Evolutionary conservation across 169 alveolate genomes (phyloP), one percentile per base, ranked within the genome.

Genomic region (Theileria parva): DNA sequence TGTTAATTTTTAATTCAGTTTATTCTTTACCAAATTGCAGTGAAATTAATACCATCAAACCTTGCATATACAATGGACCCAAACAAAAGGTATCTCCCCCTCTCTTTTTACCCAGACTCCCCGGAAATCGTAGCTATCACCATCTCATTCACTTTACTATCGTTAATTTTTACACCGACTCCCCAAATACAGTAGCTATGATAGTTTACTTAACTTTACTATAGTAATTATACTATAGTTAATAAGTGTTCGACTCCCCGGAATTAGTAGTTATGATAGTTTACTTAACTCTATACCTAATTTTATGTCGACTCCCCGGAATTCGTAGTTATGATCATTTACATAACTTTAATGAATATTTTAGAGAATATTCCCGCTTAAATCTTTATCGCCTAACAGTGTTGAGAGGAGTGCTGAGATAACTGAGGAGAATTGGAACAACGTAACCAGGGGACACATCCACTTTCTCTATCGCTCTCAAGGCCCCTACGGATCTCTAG

Each of bases 401-500:
- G 7, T 3, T 28, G 67, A 69, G 50, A 50, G 3, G 13, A 55
- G 23, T 4, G 25, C 19, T n/a, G 63, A 30, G 9, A 19, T 73
- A 37, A 81, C 75, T 61, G 57, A 30, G 27, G 76, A 68, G 15
- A 83, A 83, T 59, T 76, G 85, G 85, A 48, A 48, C 7, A 69
- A 70, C 7, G 86, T 55, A 11, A 37, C n/a, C 2, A 51, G 59
- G 17, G 89, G 89, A 15, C 39, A 65, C 12, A 67, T 83, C 2
- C 79, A 73, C 21, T 57, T 55, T 28, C 57, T 83, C 25, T 83
- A 63, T 48, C 57, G 74, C 13, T 71, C 77, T 7, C 13, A 72
- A 65, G 89, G 89, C 23, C 85, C 85, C 7, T 21, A n/a, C n/a
- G 89, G 89, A 9, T 81, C 89, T 11, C 25, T 81, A 37, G 89